Base-by-base conservation (phyloP, 2,329 filamentous ascomycete genomes). In the Elsinoe fawcettii region DNA sequence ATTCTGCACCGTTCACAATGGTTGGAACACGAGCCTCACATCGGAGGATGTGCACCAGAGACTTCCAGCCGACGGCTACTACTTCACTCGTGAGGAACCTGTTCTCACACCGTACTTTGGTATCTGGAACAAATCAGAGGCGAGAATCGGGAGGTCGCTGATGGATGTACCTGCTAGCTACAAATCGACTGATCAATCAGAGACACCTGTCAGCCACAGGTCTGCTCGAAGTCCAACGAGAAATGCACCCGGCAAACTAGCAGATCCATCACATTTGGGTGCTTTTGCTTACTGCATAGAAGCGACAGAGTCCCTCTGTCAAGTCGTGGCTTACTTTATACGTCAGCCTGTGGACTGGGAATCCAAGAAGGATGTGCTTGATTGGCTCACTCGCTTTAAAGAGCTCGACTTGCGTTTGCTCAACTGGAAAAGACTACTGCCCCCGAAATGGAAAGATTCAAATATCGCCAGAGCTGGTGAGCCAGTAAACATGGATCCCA, bases 111-210 rank as follows among this genome's bases (percentile, higher is more conserved):
- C 46, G 9, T 51, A 51, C 25, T 51, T 51, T 18, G 46, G 46
- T 22, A 51, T 51, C 16, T 51, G 46, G 46, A 51, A 51, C n/a
- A 51, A 51, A 22, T 51, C 46, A 11, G 46, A 51, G 25, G 46
- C 46, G 7, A 16, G 46, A 14, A 51, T 51, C 34, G 46, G 46
- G 9, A 34, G 46, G 16, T 51, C 46, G 5, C 46, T 51, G 25
- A 51, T 51, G 25, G 20, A 51, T 34, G 46, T 25, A 18, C 46
- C 46, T 18, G 46, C 46, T 2, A 22, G 25, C 6, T 51, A 51
- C n/a, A 22, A 34, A 18, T 16, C 46, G 14, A 34, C 8, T 34
- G 46, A 51, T 51, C 46, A 51, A 12, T 18, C 25, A 6, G 30
- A 32, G 6, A 34, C 46, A 16, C 46, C 46, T 1, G 46, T 51